phyloP scores from a whole-genome alignment of 2,329 filamentous ascomycete genomes.

The Magnaporthales sp. region DNA sequence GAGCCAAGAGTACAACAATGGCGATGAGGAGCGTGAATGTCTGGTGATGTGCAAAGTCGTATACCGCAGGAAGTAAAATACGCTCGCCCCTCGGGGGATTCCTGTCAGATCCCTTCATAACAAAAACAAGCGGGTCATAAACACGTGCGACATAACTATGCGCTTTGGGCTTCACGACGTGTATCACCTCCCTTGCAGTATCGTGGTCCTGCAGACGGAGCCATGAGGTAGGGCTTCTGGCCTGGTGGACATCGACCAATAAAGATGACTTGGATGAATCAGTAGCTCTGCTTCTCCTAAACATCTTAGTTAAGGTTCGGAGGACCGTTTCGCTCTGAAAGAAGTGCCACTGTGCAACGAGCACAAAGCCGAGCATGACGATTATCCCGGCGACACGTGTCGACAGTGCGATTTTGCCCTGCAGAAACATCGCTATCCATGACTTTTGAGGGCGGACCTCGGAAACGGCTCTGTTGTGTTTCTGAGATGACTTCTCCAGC shows the following conservation, averaged over 20 bases:
- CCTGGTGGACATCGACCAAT: constrained; percentile 60
- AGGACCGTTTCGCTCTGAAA: constrained; percentile 49
- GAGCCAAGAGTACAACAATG: constrained; percentile 53
- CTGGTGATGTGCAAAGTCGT: constrained; percentile 60
- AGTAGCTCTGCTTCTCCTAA: constrained; percentile 14
- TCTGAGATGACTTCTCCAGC: constrained; percentile 45
- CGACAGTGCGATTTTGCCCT: constrained; percentile 57
- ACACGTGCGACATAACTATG: constrained; percentile 67
- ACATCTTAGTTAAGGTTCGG: constrained; percentile 24
- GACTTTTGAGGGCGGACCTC: constrained; percentile 27
- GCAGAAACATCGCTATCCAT: constrained; percentile 54
- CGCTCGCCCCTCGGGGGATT: constrained; percentile 41
- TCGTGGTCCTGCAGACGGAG: constrained; percentile 69
- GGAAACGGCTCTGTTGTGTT: constrained; percentile 18
- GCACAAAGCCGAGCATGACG: constrained; percentile 62
- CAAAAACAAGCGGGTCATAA: constrained; percentile 66
- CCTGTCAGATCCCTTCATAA: constrained; percentile 59
- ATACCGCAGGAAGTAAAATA: constrained; percentile 46
- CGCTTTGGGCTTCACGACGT: constrained; percentile 62
- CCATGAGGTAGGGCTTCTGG: constrained; percentile 69
- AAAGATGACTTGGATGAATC: constrained; percentile 26
- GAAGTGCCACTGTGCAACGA: constrained; percentile 72
- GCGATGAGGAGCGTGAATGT: constrained; percentile 51
- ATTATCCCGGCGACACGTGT: constrained; percentile 68
- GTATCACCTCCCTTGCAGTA: constrained; percentile 67